phyloP scores from a whole-genome alignment of 345 rosid genomes.

The Garcia nutans region DNA sequence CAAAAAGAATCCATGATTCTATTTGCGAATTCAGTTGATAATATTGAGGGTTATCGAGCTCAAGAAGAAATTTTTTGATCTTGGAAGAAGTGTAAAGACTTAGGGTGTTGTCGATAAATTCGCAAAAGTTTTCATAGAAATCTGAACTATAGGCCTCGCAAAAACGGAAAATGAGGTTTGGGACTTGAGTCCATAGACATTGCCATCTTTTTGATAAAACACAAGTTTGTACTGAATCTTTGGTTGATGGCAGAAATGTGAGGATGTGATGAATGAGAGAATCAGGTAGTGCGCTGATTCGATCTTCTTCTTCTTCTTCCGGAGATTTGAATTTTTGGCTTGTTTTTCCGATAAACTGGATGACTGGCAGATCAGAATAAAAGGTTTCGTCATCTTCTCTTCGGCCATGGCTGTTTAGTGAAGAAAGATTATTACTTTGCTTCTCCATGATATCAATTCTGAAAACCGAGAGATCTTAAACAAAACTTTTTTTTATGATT shows the following conservation, averaged over 20 bases:
- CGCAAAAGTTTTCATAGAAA: not conserved
- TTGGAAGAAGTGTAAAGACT: not conserved
- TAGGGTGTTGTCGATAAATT: not conserved
- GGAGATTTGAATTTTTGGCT: not conserved
- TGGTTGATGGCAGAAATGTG: constrained; percentile 8
- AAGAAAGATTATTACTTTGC: not conserved
- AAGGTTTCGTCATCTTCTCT: not conserved
- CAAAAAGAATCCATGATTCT: not conserved
- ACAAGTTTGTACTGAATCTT: constrained; percentile 9
- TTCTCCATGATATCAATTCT: not conserved
- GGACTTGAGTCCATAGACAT: constrained; percentile 4
- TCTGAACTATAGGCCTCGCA: not conserved
- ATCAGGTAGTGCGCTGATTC: constrained; percentile 4
- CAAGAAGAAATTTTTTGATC: not conserved
- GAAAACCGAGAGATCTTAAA: not conserved
- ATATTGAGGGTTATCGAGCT: not conserved
- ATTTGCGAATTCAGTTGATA: not conserved
- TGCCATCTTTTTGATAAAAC: constrained; percentile 19
- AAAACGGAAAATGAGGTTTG: not conserved
- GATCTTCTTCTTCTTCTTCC: not conserved
- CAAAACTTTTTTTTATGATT: too few species aligned
- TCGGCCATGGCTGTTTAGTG: not conserved
- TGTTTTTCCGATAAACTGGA: not conserved
- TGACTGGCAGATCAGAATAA: not conserved
- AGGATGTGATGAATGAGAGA: constrained; percentile 5